A percentile compares a stretch with the other conserved stretches of the same genome.
Evolutionary conservation across 352 stramenopile species (phyloP).

Genomic region (Pythium insidiosum): DNA sequence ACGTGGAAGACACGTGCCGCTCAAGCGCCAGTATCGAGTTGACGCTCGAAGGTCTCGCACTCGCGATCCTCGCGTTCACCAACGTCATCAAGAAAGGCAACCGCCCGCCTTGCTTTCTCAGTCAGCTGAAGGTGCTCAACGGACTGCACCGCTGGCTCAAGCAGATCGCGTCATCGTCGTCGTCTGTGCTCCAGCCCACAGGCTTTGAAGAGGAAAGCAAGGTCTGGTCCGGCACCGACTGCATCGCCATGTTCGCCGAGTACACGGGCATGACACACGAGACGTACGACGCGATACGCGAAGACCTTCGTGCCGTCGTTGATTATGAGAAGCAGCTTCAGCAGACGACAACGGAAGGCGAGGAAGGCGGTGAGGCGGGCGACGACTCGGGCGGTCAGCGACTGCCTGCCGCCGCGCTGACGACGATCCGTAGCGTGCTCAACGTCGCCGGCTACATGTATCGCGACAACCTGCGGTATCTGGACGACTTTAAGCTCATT

Average conservation of each 20-base stretch:
- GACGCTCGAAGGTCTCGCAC: constrained; percentile 31
- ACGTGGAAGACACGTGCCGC: constrained; percentile 82
- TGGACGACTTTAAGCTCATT: constrained; percentile 79
- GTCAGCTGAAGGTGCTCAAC: constrained; percentile 57
- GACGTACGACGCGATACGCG: constrained; percentile 30
- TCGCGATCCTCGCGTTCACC: constrained; percentile 53
- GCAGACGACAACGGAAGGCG: not conserved
- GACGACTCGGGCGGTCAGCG: constrained; percentile 7
- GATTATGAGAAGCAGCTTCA: constrained; percentile 48
- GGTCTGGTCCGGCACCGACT: constrained; percentile 52
- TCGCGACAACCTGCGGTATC: constrained; percentile 63
- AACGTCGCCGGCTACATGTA: constrained; percentile 80
- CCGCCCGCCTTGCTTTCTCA: constrained; percentile 29
- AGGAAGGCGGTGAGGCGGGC: constrained; percentile 14
- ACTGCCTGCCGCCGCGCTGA: constrained; percentile 43
- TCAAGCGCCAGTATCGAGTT: constrained; percentile 73
- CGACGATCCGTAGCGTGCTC: constrained; percentile 48
- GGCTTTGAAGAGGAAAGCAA: constrained; percentile 72
- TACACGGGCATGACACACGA: constrained; percentile 45
- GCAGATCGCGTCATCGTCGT: constrained; percentile 28
- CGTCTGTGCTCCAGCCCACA: constrained; percentile 34
- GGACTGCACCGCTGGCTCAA: constrained; percentile 53
- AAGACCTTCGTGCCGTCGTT: constrained; percentile 31
- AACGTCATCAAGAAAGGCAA: constrained; percentile 55
- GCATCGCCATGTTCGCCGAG: constrained; percentile 63